Percentiles rank a stretch among this genome's conserved stretches.
phyloP scores from a whole-genome alignment of 257 asterid species.

The Nicotiana obtusifolia region DNA sequence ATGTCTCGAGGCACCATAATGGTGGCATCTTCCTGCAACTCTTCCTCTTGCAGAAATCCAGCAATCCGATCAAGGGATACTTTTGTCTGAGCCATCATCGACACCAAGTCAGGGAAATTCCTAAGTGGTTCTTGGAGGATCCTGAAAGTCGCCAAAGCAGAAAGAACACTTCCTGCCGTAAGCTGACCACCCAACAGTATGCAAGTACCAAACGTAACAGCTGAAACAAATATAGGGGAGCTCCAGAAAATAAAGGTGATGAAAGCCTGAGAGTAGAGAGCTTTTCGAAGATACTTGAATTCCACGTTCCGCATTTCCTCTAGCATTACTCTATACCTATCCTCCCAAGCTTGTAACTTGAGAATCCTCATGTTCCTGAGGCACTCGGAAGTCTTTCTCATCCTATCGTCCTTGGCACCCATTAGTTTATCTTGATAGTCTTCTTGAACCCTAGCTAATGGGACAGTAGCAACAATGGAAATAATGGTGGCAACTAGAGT shows the following conservation, averaged over 20 bases:
- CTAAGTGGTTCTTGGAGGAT: constrained; percentile 71
- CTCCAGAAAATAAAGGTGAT: constrained; percentile 74
- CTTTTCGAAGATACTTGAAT: constrained; percentile 58
- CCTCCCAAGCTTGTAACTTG: constrained; percentile 80
- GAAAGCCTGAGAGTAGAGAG: constrained; percentile 69
- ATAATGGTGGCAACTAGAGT: constrained; percentile 61
- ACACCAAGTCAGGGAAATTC: constrained; percentile 70
- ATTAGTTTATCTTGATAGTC: constrained; percentile 65
- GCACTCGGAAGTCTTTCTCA: constrained; percentile 74
- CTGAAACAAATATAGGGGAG: constrained; percentile 72
- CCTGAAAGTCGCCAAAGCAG: constrained; percentile 73
- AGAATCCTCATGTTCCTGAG: constrained; percentile 71
- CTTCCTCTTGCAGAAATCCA: constrained; percentile 56
- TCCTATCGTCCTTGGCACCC: constrained; percentile 74
- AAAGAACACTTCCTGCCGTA: constrained; percentile 71
- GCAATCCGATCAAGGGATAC: constrained; percentile 70
- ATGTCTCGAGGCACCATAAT: constrained; percentile 41
- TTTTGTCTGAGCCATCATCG: constrained; percentile 85
- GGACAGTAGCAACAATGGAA: constrained; percentile 61
- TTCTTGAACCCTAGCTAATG: constrained; percentile 59
- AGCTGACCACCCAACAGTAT: constrained; percentile 68
- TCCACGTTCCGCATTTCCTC: constrained; percentile 74
- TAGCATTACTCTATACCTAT: constrained; percentile 50
- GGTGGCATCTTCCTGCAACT: constrained; percentile 57
- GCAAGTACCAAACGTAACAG: constrained; percentile 61